phyloP scores from a whole-genome alignment of 192 early-diverging fungal genomes.

The Oehlia diaphana region DNA sequence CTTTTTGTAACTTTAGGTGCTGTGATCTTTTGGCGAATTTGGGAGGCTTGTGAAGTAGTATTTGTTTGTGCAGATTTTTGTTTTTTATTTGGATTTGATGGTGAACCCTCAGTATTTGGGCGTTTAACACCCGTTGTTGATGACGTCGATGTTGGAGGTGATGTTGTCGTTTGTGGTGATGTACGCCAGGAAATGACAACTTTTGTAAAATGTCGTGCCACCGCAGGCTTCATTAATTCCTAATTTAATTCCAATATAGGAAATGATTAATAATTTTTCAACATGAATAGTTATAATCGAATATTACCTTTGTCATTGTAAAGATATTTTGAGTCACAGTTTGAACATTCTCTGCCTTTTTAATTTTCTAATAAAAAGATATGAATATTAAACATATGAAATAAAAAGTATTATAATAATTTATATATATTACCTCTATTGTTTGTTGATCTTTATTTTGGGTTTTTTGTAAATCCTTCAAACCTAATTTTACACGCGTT shows the following conservation, averaged over 20 bases:
- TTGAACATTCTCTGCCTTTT: conserved; percentile 12
- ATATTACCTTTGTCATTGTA: conserved; percentile 21
- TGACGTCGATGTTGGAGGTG: neutral
- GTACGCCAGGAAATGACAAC: conserved; percentile 10
- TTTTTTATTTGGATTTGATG: neutral
- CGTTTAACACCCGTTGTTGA: neutral
- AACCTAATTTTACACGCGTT: conserved; percentile 8
- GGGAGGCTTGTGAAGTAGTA: neutral
- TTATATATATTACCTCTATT: neutral
- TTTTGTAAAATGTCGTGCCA: neutral
- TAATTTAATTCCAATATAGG: neutral
- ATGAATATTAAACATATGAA: neutral
- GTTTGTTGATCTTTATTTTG: conserved; percentile 15
- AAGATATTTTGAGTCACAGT: conserved; percentile 20
- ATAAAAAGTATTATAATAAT: neutral
- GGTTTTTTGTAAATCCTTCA: conserved; percentile 23
- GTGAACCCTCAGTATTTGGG: neutral
- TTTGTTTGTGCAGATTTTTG: neutral
- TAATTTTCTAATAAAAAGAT: conserved; percentile 13
- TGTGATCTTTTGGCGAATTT: neutral
- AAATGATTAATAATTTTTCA: neutral
- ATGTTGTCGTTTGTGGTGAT: neutral
- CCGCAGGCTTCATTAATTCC: conserved; percentile 22
- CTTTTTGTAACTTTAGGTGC: neutral
- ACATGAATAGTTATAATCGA: neutral